These are phyloP conservation scores for Colletotrichum costaricense DNA, from an alignment of 2,329 filamentous ascomycete species.

Conservation along the genomic window DNA sequence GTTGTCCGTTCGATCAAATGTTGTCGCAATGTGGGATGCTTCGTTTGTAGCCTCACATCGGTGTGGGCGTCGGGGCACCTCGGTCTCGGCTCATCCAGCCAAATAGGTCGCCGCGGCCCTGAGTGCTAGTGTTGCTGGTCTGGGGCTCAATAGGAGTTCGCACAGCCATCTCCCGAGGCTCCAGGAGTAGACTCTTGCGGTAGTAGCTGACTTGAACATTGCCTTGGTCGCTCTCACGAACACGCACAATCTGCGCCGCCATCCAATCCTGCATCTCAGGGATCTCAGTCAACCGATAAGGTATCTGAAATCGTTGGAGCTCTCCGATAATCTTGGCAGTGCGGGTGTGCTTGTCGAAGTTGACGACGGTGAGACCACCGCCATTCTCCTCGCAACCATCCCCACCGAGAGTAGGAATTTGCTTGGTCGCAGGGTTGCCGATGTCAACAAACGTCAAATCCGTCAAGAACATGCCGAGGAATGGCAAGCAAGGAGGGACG, in stretches of 20 bases:
- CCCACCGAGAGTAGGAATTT: constrained; percentile 66
- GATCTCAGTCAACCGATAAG: constrained; percentile 85
- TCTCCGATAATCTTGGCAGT: constrained; percentile 97
- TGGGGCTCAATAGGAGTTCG: constrained; percentile 45
- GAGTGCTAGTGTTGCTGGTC: constrained; percentile 32
- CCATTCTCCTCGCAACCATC: constrained; percentile 68
- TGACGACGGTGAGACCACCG: constrained; percentile 83
- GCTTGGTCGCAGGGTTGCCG: constrained; percentile 88
- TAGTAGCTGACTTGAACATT: constrained; percentile 76
- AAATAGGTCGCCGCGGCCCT: constrained; percentile 56
- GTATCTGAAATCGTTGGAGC: constrained; percentile 94
- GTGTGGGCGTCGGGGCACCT: constrained; percentile 37
- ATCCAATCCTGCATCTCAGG: constrained; percentile 96
- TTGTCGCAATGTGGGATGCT: constrained; percentile 4
- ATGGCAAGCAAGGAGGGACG: constrained; percentile 91
- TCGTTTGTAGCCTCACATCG: constrained; percentile 6
- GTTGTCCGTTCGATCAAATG: constrained; percentile 7
- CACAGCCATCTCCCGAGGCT: constrained; percentile 72
- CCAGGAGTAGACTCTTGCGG: constrained; percentile 84
- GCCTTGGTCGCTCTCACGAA: constrained; percentile 69
- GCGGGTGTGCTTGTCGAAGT: constrained; percentile 96
- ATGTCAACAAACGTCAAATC: constrained; percentile 97
- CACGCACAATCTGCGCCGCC: constrained; percentile 80
- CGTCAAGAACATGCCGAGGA: constrained; percentile 95
- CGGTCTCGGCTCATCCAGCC: constrained; percentile 64